Percentiles rank a stretch among this genome's conserved stretches.
phyloP scores from a whole-genome alignment of 176 grass and related monocot species.

The Rhipidocladum racemiflorum region DNA sequence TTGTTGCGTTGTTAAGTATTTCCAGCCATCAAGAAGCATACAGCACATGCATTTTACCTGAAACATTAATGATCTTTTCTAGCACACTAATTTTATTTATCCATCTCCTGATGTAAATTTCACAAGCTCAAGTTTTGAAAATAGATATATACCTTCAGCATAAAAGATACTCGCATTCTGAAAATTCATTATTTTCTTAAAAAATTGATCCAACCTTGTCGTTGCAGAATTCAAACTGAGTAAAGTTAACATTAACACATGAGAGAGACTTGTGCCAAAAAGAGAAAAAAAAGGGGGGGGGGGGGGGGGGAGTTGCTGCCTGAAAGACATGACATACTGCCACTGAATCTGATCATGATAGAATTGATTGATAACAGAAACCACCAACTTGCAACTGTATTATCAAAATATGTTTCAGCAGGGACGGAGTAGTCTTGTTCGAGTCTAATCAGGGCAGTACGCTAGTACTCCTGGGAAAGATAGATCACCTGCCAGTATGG shows the following conservation, averaged over 20 bases:
- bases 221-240: neutral
- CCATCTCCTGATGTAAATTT: neutral
- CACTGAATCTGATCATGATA: conserved; percentile 29
- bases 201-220: neutral
- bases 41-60: neutral
- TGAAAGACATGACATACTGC: conserved; percentile 24
- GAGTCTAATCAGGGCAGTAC: conserved; percentile 7
- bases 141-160: neutral
- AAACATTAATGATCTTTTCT: neutral
- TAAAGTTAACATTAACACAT: neutral
- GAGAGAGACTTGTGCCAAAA: neutral
- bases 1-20: neutral
- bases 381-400: conserved; percentile 15
- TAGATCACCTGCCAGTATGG: conserved; percentile 22
- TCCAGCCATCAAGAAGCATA: neutral
- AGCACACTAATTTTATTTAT: neutral
- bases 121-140: neutral
- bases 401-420: conserved; percentile 12
- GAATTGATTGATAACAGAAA: conserved; percentile 32
- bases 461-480: conserved; percentile 13
- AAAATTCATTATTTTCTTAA: neutral
- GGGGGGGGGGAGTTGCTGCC: neutral
- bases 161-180: neutral
- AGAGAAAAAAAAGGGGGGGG: neutral
- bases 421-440: neutral